Evolutionary conservation across 1,139 yeast species (phyloP), one percentile per base, ranked within the genome.

Genomic region (Yamadazyma mexicana): DNA sequence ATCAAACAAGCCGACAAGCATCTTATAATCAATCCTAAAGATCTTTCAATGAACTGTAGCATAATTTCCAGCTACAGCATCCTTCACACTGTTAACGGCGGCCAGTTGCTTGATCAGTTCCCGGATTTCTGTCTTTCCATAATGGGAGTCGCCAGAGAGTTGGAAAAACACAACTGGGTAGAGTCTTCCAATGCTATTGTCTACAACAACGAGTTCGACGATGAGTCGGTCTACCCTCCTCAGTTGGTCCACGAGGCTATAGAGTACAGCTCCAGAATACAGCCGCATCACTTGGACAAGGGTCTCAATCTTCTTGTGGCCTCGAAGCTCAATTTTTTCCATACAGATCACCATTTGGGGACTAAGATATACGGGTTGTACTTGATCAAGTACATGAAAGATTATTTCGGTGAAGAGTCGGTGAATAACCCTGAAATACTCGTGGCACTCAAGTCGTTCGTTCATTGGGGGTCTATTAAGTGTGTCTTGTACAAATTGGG

Each of bases 291-390:
- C 45, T 59, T 75, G 24, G 50, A 53, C 25, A 61, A 63, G 59
- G 81, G 81, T 2, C 55, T 71, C 29, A 62, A 66, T 46, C 58
- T 77, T 25, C 44, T 77, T 47, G 58, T 69, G 28, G 73, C 79
- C 24, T 61, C 80, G 14, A 76, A 75, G 45, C 61, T 77, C 43
- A 75, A 77, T 49, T 77, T 77, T 48, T 63, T 77, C 43, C 82
- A 77, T 49, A 75, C 82, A 1, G 82, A 77, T 53, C 83, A 77
- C 49, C 80, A 75, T 51, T 69, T 76, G 22, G 77, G 78, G 4
- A 69, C 75, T 11, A 66, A 63, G 40, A 56, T 77, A 17, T 79
- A 75, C 44, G 80, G 81, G 2, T 52, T 55, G 37, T 69, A 67
- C 47, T 59, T 77, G 62, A 64, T 66, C 35, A 60, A 64, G 37